A percentile compares a stretch with the other conserved stretches of the same genome.
These are phyloP conservation scores for Penicillium sclerotiorum DNA, from an alignment of 2,329 filamentous ascomycete species.

Conservation along the genomic window DNA sequence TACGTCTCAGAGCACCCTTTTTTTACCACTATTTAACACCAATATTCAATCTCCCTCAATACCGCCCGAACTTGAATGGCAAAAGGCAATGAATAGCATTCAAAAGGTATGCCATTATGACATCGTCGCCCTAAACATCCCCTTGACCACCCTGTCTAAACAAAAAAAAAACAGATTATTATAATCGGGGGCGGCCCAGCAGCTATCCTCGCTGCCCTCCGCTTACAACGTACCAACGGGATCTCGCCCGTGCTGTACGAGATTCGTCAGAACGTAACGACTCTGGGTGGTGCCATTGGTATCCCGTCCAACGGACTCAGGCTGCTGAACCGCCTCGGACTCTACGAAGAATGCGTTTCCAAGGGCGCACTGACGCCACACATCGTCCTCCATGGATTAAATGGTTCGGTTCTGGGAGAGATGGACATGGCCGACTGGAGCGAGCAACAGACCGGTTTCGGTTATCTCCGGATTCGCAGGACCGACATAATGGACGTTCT, in stretches of 20 bases:
- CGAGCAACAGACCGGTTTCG: conserved; percentile 23
- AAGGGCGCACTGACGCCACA: conserved; percentile 15
- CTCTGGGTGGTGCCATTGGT: conserved; percentile 34
- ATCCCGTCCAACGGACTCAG: conserved; percentile 35
- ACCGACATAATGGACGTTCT: conserved; percentile 31
- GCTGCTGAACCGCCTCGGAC: conserved; percentile 28
- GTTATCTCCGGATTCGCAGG: conserved; percentile 31
- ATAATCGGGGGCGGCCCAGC: conserved; percentile 18
- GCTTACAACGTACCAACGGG: conserved; percentile 17
- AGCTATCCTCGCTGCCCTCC: conserved; percentile 24
- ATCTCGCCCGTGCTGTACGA: conserved; percentile 30
- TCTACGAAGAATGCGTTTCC: conserved; percentile 17
- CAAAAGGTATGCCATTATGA: neutral
- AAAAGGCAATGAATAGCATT: conserved; percentile 5
- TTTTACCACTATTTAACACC: no score
- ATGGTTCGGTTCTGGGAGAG: conserved; percentile 15
- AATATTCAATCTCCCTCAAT: no score
- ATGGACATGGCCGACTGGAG: neutral
- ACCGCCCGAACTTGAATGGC: no score
- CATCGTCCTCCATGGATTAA: conserved; percentile 16
- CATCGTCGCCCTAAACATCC: neutral
- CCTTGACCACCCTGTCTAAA: neutral
- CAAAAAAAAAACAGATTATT: conserved; percentile 7
- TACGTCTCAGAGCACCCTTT: no score
- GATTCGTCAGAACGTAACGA: conserved; percentile 31